Evolutionary conservation across 352 stramenopile species (phyloP).

Genomic region (Pythium chondricola): DNA sequence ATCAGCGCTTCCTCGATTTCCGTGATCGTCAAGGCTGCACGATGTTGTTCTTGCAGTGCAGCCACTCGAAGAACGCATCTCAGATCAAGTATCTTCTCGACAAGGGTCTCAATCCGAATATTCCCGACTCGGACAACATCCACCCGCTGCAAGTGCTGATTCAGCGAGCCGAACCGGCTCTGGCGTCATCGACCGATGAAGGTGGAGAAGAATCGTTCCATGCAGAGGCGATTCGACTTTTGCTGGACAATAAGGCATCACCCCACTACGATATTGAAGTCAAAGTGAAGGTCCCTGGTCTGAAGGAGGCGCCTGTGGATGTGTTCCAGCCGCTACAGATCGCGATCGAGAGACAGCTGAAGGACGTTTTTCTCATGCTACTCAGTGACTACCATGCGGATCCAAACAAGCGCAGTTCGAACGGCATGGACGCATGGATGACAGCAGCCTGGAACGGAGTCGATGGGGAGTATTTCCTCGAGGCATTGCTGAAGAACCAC

Average conservation of each 20-base stretch:
- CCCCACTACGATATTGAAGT: slow-evolving; percentile 40
- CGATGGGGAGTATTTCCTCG: slow-evolving; percentile 37
- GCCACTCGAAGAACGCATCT: slow-evolving; percentile 49
- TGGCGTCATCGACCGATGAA: slow-evolving; percentile 2
- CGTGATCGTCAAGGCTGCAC: slow-evolving; percentile 65
- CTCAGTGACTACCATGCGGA: slow-evolving; percentile 35
- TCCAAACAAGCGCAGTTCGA: slow-evolving; percentile 24
- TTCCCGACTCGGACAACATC: slow-evolving; percentile 49
- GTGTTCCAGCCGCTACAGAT: slow-evolving; percentile 51
- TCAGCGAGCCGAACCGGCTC: slow-evolving; percentile 16
- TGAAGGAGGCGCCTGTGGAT: slow-evolving; percentile 14
- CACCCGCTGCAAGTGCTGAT: slow-evolving; percentile 63
- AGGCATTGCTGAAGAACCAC: slow-evolving; percentile 43
- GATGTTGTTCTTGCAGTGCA: slow-evolving; percentile 78
- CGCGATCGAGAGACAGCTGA: slow-evolving; percentile 39
- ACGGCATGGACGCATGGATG: slow-evolving; percentile 62
- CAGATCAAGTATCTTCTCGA: slow-evolving; percentile 65
- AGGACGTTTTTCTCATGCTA: slow-evolving; percentile 43
- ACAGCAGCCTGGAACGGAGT: slow-evolving; percentile 27
- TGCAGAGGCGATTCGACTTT: slow-evolving; percentile 34
- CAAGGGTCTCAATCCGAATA: slow-evolving; percentile 68
- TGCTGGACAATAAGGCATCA: slow-evolving; percentile 42
- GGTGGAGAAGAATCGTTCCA: slow-evolving; percentile 31
- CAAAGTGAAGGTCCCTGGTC: slow-evolving; percentile 16
- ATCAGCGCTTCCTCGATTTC: slow-evolving; percentile 63